A percentile compares a stretch with the other conserved stretches of the same genome.
Evolutionary conservation across 1,284 basidiomycete genomes (phyloP).

Genomic region (Melampsora medusae): DNA sequence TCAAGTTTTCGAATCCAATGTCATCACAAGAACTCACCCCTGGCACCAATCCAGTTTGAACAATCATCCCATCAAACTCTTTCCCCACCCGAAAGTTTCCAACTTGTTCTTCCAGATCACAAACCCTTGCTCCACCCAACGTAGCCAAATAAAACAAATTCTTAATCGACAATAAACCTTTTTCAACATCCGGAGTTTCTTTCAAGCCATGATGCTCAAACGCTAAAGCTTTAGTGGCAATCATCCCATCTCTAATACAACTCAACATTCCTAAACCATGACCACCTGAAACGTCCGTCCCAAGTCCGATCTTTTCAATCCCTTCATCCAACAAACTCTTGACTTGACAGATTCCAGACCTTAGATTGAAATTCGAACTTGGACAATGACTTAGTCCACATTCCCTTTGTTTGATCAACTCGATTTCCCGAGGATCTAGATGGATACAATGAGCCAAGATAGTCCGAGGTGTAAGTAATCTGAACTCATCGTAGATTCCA

Average conservation of each 20-base stretch:
- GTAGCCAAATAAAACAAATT: conserved; percentile 87
- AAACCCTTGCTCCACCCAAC: conserved; percentile 82
- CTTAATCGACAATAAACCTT: conserved; percentile 67
- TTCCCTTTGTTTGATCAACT: conserved; percentile 65
- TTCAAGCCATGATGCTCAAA: conserved; percentile 51
- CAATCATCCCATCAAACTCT: conserved; percentile 83
- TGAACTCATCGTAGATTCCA: conserved; percentile 73
- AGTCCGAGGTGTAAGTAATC: conserved; percentile 74
- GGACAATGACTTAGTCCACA: conserved; percentile 91
- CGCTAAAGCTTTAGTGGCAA: conserved; percentile 71
- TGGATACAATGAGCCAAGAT: conserved; percentile 88
- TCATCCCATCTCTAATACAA: conserved; percentile 76
- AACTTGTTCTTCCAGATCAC: conserved; percentile 67
- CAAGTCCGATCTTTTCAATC: conserved; percentile 79
- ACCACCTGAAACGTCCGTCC: conserved; percentile 89
- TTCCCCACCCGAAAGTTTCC: conserved; percentile 79
- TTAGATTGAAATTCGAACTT: conserved; percentile 78
- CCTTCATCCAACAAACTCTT: conserved; percentile 75
- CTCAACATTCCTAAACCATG: conserved; percentile 77
- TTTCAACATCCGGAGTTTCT: conserved; percentile 30
- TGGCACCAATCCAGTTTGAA: conserved; percentile 65
- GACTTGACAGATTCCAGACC: conserved; percentile 76
- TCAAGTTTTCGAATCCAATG: conserved; percentile 44
- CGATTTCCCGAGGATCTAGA: conserved; percentile 69
- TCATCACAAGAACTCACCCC: conserved; percentile 61